Percentiles rank a stretch among this genome's conserved stretches.
Conservation (phyloP, 1,284 basidiomycete species). For the Porogramme epimiltina region DNA sequence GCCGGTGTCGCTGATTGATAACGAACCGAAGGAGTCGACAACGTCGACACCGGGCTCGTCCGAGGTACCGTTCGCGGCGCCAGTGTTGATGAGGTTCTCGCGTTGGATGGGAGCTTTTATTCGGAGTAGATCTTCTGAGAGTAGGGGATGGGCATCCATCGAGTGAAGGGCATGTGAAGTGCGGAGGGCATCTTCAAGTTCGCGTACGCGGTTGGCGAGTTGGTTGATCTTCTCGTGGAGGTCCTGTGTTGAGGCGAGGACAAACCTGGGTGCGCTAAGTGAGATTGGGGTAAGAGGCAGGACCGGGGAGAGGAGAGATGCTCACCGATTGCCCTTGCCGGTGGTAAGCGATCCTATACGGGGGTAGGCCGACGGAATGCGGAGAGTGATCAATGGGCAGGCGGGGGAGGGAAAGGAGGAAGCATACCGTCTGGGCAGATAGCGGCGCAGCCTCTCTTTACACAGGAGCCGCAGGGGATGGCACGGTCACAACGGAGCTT, state of each 20-base stretch:
- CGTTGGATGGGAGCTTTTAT: constrained; percentile 75
- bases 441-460: constrained; percentile 71
- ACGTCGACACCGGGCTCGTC: constrained; percentile 68
- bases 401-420: neutral
- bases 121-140: constrained; percentile 67
- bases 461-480: constrained; percentile 65
- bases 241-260: constrained; percentile 79
- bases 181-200: constrained; percentile 75
- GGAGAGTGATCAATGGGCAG: neutral
- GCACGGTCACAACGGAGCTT: constrained; percentile 77
- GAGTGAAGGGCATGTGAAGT: constrained; percentile 60
- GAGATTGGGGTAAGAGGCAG: constrained; percentile 14
- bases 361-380: neutral
- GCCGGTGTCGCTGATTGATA: constrained; percentile 69
- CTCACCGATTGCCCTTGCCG: constrained; percentile 76
- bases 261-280: constrained; percentile 52
- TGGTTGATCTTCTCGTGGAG: constrained; percentile 81
- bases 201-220: constrained; percentile 70
- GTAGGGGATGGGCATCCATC: constrained; percentile 62
- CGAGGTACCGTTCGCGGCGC: constrained; percentile 19
- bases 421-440: constrained; percentile 61
- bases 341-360: constrained; percentile 77
- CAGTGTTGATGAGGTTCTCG: constrained; percentile 40
- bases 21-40: constrained; percentile 75
- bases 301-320: constrained; percentile 5